phyloP scores from a whole-genome alignment of 768 basidiomycete genomes.

The Tylopilus felleus region DNA sequence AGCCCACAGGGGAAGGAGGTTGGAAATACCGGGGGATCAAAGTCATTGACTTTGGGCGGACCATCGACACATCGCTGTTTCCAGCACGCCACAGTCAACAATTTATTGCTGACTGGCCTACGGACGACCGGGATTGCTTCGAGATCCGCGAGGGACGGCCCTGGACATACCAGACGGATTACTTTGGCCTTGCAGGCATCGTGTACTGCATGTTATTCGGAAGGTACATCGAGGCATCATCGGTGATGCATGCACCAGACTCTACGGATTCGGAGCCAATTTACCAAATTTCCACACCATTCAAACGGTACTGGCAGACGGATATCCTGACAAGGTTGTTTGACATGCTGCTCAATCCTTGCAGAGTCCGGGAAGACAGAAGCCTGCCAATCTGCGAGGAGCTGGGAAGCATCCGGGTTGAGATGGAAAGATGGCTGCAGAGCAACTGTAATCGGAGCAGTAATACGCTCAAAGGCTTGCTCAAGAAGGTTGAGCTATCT shows the following conservation, averaged over 20 bases:
- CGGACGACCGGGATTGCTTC: constrained; percentile 87
- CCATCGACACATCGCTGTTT: constrained; percentile 83
- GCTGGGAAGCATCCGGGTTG: constrained; percentile 57
- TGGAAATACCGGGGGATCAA: constrained; percentile 88
- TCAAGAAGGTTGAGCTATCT: constrained; percentile 77
- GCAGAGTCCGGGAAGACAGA: constrained; percentile 50
- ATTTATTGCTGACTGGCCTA: constrained; percentile 84
- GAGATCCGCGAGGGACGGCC: constrained; percentile 80
- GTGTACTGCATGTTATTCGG: constrained; percentile 96
- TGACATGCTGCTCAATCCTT: constrained; percentile 82
- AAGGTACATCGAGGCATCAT: constrained; percentile 83
- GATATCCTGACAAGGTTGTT: constrained; percentile 85
- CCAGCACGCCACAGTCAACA: constrained; percentile 60
- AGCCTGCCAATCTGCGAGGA: constrained; percentile 71
- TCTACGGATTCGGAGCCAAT: constrained; percentile 33
- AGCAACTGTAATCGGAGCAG: constrained; percentile 83
- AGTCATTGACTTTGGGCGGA: constrained; percentile 96
- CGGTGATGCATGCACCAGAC: constrained; percentile 39
- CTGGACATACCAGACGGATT: constrained; percentile 97
- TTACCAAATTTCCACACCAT: constrained; percentile 69
- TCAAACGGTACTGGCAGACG: constrained; percentile 94
- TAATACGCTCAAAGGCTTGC: constrained; percentile 71
- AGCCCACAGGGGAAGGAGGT: constrained; percentile 72
- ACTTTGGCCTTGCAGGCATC: constrained; percentile 92
- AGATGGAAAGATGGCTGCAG: constrained; percentile 89